Conservation (phyloP, 768 basidiomycete genomes). For the Agrocybe praecox region DNA sequence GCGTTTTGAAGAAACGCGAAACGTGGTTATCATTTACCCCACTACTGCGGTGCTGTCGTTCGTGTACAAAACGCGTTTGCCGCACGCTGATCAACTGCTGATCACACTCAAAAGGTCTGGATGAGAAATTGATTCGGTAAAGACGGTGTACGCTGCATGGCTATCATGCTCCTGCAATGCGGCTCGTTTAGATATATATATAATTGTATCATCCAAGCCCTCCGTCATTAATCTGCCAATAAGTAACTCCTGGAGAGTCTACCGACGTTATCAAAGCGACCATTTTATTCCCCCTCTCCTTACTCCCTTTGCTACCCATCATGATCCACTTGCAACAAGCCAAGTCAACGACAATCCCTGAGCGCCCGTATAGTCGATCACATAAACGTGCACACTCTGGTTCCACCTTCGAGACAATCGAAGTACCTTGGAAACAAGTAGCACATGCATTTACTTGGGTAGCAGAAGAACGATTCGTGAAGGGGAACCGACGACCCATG, state of each 20-base stretch:
- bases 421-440: conserved; percentile 39
- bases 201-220: conserved; percentile 6
- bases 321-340: conserved; percentile 6
- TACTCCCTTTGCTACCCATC: background rate
- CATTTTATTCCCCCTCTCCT: conserved; percentile 4
- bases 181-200: conserved; percentile 12
- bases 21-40: conserved; percentile 18
- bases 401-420: conserved; percentile 9
- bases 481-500: conserved; percentile 43
- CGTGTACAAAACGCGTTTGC: conserved; percentile 17
- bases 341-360: background rate
- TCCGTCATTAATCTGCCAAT: conserved; percentile 10
- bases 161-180: conserved; percentile 32
- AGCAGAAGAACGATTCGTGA: conserved; percentile 52
- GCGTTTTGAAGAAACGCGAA: conserved; percentile 4
- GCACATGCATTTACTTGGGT: conserved; percentile 48
- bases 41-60: background rate
- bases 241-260: conserved; percentile 16
- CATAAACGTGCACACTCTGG: conserved; percentile 10
- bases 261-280: conserved; percentile 13
- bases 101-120: background rate
- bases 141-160: conserved; percentile 27
- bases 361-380: conserved; percentile 2
- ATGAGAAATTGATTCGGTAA: conserved; percentile 3
- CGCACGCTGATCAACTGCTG: conserved; percentile 9